Evolutionary conservation across 1,284 basidiomycete genomes (phyloP), one percentile per base, ranked within the genome.

Genomic region (Stygiomarasmius scandens): DNA sequence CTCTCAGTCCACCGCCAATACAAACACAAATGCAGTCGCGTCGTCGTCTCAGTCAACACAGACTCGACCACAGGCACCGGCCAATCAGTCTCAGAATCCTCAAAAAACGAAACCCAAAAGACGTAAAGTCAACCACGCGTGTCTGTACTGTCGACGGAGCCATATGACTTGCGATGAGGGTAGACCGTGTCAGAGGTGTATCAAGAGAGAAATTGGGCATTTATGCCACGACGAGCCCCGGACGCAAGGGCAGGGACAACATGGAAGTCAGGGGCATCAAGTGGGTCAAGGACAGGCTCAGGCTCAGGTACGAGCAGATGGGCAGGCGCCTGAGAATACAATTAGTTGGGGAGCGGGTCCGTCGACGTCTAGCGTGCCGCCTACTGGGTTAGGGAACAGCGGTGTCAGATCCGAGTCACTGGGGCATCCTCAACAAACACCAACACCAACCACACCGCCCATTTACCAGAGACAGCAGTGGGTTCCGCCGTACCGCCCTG

Each of bases 91-190:
- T 25, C 12, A 34, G 25, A 4, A 54, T 53, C 34, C 32, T 14
- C 48, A 67, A 95, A 86, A 87, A 73, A 85, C 87, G 66, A 71
- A 76, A 8, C 77, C 83, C 24, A 91, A 90, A 73, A 76, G 90
- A 63, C 76, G 90, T 56, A 93, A 93, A 70, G 90, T 92, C 58
- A 94, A 93, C 73, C 90, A 92, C 74, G 95, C 95, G 1, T 97
- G 95, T 71, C 80, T 98, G 50, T 98, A 96, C 74, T 97, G 95
- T 74, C 81, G 95, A 64, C 78, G 94, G 59, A 95, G 92, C 82
- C 90, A 94, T 83, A 93, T 95, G 93, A 94, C 92, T 8, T 95
- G 93, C 75, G 92, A 95, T 69, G 92, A 94, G 64, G 89, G 89
- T 20, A 78, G 93, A 49, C 94, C 93, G 3, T 95, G 93, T 71